Percentiles rank a stretch among this genome's conserved stretches.
phyloP scores from a whole-genome alignment of 495 filamentous ascomycete genomes.

The Penicillium ochrochloron region DNA sequence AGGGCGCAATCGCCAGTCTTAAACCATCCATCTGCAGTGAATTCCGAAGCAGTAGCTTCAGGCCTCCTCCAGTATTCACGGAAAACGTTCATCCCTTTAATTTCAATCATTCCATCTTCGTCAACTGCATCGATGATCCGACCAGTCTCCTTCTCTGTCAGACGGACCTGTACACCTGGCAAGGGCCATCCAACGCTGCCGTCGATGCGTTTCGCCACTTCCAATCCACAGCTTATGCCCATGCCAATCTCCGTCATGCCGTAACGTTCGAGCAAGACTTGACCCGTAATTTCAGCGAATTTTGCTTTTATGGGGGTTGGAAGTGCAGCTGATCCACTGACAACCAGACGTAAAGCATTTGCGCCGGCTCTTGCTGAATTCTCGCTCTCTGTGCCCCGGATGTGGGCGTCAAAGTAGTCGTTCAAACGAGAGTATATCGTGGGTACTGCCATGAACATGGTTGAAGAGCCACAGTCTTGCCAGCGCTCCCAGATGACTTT shows the following conservation, averaged over 20 bases:
- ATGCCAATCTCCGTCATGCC: slow-evolving; percentile 56
- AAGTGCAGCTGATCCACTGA: slow-evolving; percentile 51
- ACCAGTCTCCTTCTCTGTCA: slow-evolving; percentile 48
- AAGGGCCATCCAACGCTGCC: slow-evolving; percentile 54
- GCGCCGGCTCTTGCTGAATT: slow-evolving; percentile 38
- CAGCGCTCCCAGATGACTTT: slow-evolving; percentile 49
- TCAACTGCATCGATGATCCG: slow-evolving; percentile 35
- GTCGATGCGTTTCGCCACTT: slow-evolving; percentile 42
- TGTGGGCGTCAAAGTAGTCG: slow-evolving; percentile 49
- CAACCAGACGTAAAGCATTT: slow-evolving; percentile 41
- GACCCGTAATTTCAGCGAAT: slow-evolving; percentile 47
- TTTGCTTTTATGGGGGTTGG: slow-evolving; percentile 48
- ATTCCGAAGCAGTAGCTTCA: slow-evolving; percentile 47
- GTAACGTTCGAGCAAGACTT: slow-evolving; percentile 49
- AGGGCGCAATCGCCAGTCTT: slow-evolving; percentile 53
- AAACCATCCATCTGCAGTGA: slow-evolving; percentile 53
- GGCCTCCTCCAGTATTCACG: slow-evolving; percentile 50
- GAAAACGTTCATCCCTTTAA: slow-evolving; percentile 52
- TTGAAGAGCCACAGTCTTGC: slow-evolving; percentile 43
- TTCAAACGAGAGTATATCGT: slow-evolving; percentile 53
- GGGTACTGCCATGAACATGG: slow-evolving; percentile 52
- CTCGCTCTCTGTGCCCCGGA: slow-evolving; percentile 46
- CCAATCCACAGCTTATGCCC: slow-evolving; percentile 50
- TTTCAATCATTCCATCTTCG: slow-evolving; percentile 52
- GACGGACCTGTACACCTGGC: slow-evolving; percentile 47